These are phyloP conservation scores for Lodderomyces jiufengensis DNA, from an alignment of 1,139 yeast species.

Conservation along the genomic window DNA sequence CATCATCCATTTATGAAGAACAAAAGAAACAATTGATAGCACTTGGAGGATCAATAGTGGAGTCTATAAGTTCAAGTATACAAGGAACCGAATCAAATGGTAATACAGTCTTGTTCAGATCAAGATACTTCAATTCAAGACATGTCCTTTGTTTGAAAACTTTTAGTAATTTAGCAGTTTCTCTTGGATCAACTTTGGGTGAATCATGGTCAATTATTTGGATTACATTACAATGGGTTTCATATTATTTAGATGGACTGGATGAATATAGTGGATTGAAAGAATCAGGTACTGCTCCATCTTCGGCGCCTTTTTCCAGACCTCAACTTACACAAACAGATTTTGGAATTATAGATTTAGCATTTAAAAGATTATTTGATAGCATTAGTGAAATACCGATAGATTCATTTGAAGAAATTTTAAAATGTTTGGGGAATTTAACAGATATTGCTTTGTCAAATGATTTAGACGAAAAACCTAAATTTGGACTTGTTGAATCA, in stretches of 20 bases:
- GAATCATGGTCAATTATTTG: slow-evolving; percentile 68
- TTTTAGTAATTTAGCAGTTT: slow-evolving; percentile 66
- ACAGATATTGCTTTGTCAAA: slow-evolving; percentile 26
- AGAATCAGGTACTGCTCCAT: background rate
- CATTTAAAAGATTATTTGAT: slow-evolving; percentile 58
- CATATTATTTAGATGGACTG: slow-evolving; percentile 60
- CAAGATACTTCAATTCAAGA: slow-evolving; percentile 53
- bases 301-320: slow-evolving; percentile 8
- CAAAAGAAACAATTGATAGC: slow-evolving; percentile 40
- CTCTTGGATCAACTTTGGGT: slow-evolving; percentile 70
- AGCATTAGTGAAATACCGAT: slow-evolving; percentile 54
- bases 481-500: slow-evolving; percentile 22
- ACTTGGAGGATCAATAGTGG: slow-evolving; percentile 61
- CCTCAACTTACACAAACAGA: slow-evolving; percentile 42
- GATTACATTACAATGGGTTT: slow-evolving; percentile 73
- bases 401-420: slow-evolving; percentile 44
- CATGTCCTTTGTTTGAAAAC: slow-evolving; percentile 80
- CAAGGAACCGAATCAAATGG: background rate
- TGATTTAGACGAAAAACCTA: slow-evolving; percentile 9
- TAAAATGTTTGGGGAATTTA: slow-evolving; percentile 43
- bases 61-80: slow-evolving; percentile 35
- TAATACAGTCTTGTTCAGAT: slow-evolving; percentile 9
- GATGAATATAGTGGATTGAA: slow-evolving; percentile 35
- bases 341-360: slow-evolving; percentile 47
- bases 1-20: slow-evolving; percentile 15